Percentiles rank a stretch among this genome's conserved stretches.
phyloP scores from a whole-genome alignment of 2,329 filamentous ascomycete genomes.

The Aspergillus hortae region DNA sequence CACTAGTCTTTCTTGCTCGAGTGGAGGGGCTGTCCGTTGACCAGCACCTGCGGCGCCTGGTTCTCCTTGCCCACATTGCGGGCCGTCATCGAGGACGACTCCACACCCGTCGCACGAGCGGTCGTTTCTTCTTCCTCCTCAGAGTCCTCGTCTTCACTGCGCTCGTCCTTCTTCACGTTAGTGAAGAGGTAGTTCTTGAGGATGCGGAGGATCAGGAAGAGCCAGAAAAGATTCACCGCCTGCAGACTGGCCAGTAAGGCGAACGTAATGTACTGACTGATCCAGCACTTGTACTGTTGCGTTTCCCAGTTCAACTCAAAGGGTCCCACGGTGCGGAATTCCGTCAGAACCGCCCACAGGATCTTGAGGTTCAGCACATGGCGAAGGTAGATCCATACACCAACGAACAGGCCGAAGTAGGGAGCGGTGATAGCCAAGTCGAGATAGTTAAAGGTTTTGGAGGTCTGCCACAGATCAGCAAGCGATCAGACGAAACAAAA shows the following conservation, averaged over 20 bases:
- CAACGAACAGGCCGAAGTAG: slow-evolving; percentile 80
- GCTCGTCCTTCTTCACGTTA: slow-evolving; percentile 39
- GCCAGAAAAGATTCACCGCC: slow-evolving; percentile 46
- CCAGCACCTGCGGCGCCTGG: slow-evolving; percentile 31
- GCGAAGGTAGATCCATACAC: slow-evolving; percentile 82
- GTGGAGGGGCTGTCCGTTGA: slow-evolving; percentile 38
- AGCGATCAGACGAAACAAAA: neutral
- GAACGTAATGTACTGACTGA: slow-evolving; percentile 47
- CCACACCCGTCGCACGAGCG: slow-evolving; percentile 24
- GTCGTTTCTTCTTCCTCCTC: slow-evolving; percentile 31
- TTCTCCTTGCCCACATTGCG: slow-evolving; percentile 27
- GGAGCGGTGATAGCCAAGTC: slow-evolving; percentile 73
- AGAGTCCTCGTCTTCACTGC: slow-evolving; percentile 46
- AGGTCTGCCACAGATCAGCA: slow-evolving; percentile 56
- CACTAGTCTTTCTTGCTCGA: slow-evolving; percentile 3
- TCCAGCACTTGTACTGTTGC: slow-evolving; percentile 48
- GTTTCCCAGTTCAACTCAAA: slow-evolving; percentile 49
- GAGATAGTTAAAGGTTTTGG: slow-evolving; percentile 88
- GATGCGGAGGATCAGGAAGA: slow-evolving; percentile 45
- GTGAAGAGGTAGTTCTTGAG: slow-evolving; percentile 41
- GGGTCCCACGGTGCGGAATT: slow-evolving; percentile 46
- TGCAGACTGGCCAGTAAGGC: slow-evolving; percentile 43
- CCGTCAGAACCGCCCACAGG: slow-evolving; percentile 44
- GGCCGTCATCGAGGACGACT: slow-evolving; percentile 17
- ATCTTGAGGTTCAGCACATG: slow-evolving; percentile 61